Evolutionary conservation across 2,329 filamentous ascomycete species (phyloP).

Genomic region (Xylariales sp.): DNA sequence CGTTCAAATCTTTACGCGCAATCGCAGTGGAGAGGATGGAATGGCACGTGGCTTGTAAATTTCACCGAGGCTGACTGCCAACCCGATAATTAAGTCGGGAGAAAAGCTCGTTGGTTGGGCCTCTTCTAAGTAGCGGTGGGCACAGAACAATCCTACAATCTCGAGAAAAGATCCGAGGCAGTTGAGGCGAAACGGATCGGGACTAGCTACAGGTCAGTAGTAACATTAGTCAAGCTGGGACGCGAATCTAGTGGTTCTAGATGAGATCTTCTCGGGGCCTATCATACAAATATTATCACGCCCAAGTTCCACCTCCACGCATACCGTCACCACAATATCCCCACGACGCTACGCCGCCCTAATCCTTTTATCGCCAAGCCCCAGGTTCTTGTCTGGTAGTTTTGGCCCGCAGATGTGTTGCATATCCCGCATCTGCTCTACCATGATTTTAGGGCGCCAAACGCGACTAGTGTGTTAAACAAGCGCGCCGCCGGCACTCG

Average conservation of each 20-base stretch:
- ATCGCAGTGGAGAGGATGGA: neutral
- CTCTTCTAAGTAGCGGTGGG: neutral
- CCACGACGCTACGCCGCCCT: constrained; percentile 22
- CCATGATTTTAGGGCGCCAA: constrained; percentile 30
- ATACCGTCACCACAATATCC: constrained; percentile 10
- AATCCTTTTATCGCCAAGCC: constrained; percentile 22
- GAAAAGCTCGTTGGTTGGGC: constrained; percentile 2
- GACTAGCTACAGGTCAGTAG: neutral
- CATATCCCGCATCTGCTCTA: constrained; percentile 27
- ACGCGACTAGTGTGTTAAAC: constrained; percentile 18
- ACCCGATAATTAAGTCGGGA: neutral
- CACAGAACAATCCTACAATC: constrained; percentile 2
- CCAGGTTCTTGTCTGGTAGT: constrained; percentile 12
- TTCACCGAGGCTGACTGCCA: neutral
- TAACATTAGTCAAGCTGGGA: neutral
- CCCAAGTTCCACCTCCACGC: constrained; percentile 21
- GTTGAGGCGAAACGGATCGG: constrained; percentile 8
- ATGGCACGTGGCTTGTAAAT: neutral
- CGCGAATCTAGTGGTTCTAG: neutral
- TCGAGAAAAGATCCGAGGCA: constrained; percentile 3
- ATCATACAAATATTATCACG: constrained; percentile 14
- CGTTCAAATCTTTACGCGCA: too few species aligned
- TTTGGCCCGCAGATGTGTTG: constrained; percentile 10
- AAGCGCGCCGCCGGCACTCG: neutral
- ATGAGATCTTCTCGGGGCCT: constrained; percentile 16